A percentile compares a stretch with the other conserved stretches of the same genome.
Conservation (phyloP, 306 rosid genomes). For the Citrullus mucosospermus region DNA sequence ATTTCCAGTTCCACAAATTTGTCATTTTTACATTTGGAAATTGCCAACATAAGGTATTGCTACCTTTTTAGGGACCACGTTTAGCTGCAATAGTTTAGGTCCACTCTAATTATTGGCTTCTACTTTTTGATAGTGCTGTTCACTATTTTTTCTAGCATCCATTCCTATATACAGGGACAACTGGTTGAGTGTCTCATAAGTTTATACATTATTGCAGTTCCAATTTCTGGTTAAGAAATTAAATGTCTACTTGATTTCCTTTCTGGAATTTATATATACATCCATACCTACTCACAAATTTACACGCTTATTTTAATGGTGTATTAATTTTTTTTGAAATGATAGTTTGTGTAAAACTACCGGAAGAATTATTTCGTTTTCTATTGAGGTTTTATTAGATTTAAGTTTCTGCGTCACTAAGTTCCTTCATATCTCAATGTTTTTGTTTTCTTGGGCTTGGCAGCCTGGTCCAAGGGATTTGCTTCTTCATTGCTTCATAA, state of each 20-base stretch:
- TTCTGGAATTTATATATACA: background rate
- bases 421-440: background rate
- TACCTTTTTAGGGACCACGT: constrained; percentile 1
- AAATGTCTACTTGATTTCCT: background rate
- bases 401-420: background rate
- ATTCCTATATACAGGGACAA: background rate
- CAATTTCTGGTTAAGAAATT: background rate
- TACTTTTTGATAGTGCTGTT: background rate
- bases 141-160: background rate
- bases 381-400: background rate
- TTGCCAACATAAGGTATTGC: background rate
- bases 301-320: background rate
- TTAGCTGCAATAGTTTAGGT: constrained; percentile 8
- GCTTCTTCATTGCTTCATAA: constrained; percentile 77
- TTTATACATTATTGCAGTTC: background rate
- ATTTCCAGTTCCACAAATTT: background rate
- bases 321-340: background rate
- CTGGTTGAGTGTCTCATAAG: constrained; percentile 7
- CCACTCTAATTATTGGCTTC: constrained; percentile 9
- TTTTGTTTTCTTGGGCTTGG: constrained; percentile 1
- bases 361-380: background rate
- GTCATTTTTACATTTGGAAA: constrained; percentile 5
- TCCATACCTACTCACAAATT: background rate
- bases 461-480: constrained; percentile 97
- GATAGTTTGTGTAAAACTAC: background rate